A percentile compares a stretch with the other conserved stretches of the same genome.
phyloP scores from a whole-genome alignment of 257 asterid species.

The Jasminum sambac region DNA sequence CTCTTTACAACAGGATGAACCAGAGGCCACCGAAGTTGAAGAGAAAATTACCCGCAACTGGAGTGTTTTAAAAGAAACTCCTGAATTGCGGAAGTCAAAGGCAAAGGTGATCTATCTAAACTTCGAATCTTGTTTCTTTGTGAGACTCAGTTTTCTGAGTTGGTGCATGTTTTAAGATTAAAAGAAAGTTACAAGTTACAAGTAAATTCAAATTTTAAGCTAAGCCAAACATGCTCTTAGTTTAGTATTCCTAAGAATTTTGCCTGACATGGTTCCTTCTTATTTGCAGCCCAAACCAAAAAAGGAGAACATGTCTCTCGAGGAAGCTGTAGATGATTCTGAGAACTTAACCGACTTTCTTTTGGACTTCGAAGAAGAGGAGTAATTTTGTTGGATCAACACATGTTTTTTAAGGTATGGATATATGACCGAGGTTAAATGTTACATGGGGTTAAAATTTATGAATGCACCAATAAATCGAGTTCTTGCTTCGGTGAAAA shows the following conservation, averaged over 20 bases:
- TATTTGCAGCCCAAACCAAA: conserved; percentile 56
- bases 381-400: not conserved
- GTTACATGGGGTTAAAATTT: no score
- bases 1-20: conserved; percentile 61
- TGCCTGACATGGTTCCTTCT: conserved; percentile 8
- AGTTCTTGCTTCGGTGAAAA: not conserved
- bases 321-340: conserved; percentile 85
- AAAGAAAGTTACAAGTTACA: not conserved
- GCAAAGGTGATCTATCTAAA: conserved; percentile 62
- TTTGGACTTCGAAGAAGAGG: conserved; percentile 46
- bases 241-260: not conserved
- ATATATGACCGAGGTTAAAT: not conserved
- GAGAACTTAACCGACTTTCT: conserved; percentile 93
- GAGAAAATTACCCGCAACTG: conserved; percentile 70
- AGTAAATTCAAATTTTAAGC: not conserved
- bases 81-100: conserved; percentile 63
- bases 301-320: conserved; percentile 63
- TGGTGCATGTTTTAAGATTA: not conserved
- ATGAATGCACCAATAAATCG: not conserved
- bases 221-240: conserved; percentile 2
- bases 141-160: not conserved
- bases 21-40: conserved; percentile 72
- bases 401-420: not conserved
- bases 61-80: conserved; percentile 74
- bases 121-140: not conserved